Base-by-base conservation (phyloP, 148 eudicot species). In the Vaccinium vitisidaea region DNA sequence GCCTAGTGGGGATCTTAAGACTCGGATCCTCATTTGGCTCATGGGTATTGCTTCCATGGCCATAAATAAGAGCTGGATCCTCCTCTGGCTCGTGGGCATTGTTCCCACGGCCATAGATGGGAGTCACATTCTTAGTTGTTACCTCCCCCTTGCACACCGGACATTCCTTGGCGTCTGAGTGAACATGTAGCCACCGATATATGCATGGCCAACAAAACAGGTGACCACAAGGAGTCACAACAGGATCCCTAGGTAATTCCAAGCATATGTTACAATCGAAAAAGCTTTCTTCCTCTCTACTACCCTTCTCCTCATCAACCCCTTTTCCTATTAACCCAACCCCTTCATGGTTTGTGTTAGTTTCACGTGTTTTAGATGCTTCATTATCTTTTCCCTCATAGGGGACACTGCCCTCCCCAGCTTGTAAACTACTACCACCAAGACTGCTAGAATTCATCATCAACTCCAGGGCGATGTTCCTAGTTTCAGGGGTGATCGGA, bases 101-200 rank as follows among this genome's bases (percentile, higher is more conserved):
- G 52, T 85, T 92, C 53, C 98, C 96, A 73, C 98, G 94, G 16
- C 98, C 98, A 83, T 93, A 95, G 43, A 97, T 97, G 0, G 99
- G 99, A 65, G 94, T 97, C 21, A 95, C 87, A 77, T 85, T 95
- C 87, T 97, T 95, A 52, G 84, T 80, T 1, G 95, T 87, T 27
- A 97, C 99, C 85, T 95, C 98, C 6, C 99, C 99, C 85, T 97
- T 97, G 83, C 99, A 97, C 48, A 95, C 98, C 0, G 98, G 99
- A 75, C 99, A 97, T 75, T 97, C 98, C 82, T 91, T 97, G n/a
- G 98, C 93, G 81, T 88, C 91, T 1, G 98, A 93, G 80, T 97
- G 94, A 84, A 91, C 82, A 85, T 93, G 89, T 69, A 97, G 50
- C 99, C 99, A 97, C n/a, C 91, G 92, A 88, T 95, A 97, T 69